Evolutionary conservation across 345 rosid genomes (phyloP).

Genomic region (Lepidium didymum): DNA sequence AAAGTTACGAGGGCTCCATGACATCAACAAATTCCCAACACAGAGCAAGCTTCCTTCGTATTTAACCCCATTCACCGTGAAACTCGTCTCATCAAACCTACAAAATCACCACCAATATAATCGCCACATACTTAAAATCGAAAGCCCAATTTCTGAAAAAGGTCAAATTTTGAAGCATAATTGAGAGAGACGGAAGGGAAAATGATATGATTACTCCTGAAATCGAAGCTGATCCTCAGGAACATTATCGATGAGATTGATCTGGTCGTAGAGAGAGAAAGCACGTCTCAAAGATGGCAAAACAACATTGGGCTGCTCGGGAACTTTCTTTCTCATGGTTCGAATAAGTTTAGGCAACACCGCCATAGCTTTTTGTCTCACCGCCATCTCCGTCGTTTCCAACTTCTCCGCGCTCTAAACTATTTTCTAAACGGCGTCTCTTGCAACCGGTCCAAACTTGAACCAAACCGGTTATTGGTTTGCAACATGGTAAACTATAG

Average conservation of each 20-base stretch:
- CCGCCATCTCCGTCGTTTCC: slow-evolving; percentile 33
- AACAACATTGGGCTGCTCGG: slow-evolving; percentile 1
- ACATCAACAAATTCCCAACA: slow-evolving; percentile 70
- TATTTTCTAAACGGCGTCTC: neutral
- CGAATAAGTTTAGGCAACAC: slow-evolving; percentile 34
- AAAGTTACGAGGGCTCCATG: slow-evolving; percentile 67
- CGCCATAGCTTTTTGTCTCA: slow-evolving; percentile 35
- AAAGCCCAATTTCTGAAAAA: neutral
- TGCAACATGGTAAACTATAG: neutral
- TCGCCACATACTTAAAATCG: neutral
- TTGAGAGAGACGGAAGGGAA: neutral
- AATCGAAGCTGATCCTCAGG: slow-evolving; percentile 84
- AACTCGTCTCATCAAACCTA: slow-evolving; percentile 76
- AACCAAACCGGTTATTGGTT: slow-evolving; percentile 3
- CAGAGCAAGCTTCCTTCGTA: slow-evolving; percentile 92
- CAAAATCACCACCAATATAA: neutral
- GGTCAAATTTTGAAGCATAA: neutral
- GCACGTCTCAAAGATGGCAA: slow-evolving; percentile 72
- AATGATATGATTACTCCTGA: slow-evolving; percentile 35
- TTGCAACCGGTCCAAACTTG: neutral
- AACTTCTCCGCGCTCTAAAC: neutral
- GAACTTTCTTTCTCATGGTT: slow-evolving; percentile 2
- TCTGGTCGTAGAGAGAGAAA: slow-evolving; percentile 83
- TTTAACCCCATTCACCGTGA: slow-evolving; percentile 60
- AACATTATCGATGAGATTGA: slow-evolving; percentile 73